These are phyloP conservation scores for Aeminium ludgeri DNA, from an alignment of 495 filamentous ascomycete species.

Conservation along the genomic window DNA sequence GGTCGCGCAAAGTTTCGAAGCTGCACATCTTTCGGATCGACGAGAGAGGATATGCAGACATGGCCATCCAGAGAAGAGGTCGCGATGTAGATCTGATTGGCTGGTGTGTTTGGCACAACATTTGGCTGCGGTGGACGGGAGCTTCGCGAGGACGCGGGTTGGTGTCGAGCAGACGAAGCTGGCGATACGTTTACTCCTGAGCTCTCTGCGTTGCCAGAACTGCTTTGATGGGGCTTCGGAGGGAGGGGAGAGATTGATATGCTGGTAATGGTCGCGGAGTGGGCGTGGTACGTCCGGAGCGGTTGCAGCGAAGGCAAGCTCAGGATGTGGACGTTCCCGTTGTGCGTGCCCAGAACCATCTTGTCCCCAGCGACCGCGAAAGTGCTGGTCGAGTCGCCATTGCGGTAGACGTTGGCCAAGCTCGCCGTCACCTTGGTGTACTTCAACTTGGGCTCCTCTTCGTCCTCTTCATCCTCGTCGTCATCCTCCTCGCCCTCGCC, in stretches of 20 bases:
- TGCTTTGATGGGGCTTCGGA: slow-evolving; percentile 39
- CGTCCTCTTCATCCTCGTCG: slow-evolving; percentile 70
- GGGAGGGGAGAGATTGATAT: slow-evolving; percentile 85
- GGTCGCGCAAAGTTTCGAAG: slow-evolving; percentile 87
- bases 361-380: slow-evolving; percentile 87
- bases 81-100: slow-evolving; percentile 79
- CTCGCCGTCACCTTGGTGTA: slow-evolving; percentile 71
- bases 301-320: slow-evolving; percentile 63
- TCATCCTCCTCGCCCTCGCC: slow-evolving; percentile 29
- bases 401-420: slow-evolving; percentile 67
- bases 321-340: slow-evolving; percentile 85
- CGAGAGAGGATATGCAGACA: slow-evolving; percentile 70
- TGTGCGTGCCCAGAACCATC: slow-evolving; percentile 94
- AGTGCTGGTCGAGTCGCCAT: slow-evolving; percentile 83
- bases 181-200: not conserved
- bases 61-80: slow-evolving; percentile 92
- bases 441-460: slow-evolving; percentile 92
- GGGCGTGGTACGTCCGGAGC: slow-evolving; percentile 73
- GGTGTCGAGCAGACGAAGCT: not conserved
- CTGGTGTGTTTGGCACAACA: slow-evolving; percentile 48
- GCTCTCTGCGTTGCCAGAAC: not conserved
- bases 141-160: not conserved
- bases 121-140: slow-evolving; percentile 23
- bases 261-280: slow-evolving; percentile 74
- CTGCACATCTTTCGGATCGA: slow-evolving; percentile 64